Evolutionary conservation across 768 basidiomycete species (phyloP), one percentile per base, ranked within the genome.

Genomic region (Agrocybe praecox): DNA sequence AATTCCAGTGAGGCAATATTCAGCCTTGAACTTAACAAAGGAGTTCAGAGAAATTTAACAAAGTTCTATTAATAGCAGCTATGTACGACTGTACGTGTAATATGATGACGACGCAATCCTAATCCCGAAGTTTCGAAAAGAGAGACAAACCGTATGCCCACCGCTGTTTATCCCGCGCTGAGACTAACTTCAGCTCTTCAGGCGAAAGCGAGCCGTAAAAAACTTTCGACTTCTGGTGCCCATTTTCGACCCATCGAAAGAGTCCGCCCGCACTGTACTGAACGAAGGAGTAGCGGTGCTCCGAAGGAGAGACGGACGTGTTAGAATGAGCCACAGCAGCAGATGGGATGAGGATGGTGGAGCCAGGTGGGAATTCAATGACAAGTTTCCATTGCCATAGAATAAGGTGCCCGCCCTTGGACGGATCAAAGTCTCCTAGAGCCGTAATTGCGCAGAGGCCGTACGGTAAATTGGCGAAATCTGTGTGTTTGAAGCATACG

Each of bases 391-490:
- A 52, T 2, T 56, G 29, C 49, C 49, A 56, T 2, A 57, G 34
- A 23, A 57, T 43, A 1, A 57, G 17, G 18, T 57, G 56, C 2
- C 56, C 56, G 2, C 56, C 51, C 24, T 24, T 8, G 10, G 8
- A 17, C 6, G 50, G 51, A 22, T 57, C 40, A 22, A 46, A 57
- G 14, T 8, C 3, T 3, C 56, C 56, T 2, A 57, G 32, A 11
- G 56, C 50, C 17, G 53, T 55, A 14, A 59, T 40, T 5, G 53
- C n/a, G 22, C 57, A 58, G 3, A 18, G 45, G 10, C 57, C 57
- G 17, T 19, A 53, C 2, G 52, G 46, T 17, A 59, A 29, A 29
- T 59, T 59, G 19, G 48, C 40, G 42, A 36, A 50, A 29, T 59
- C 53, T 4, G 34, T 34, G 18, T 59, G 58, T 19, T 42, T 32